Evolutionary conservation across 345 rosid genomes (phyloP), one percentile per base, ranked within the genome.

Genomic region (Combretum micranthum): DNA sequence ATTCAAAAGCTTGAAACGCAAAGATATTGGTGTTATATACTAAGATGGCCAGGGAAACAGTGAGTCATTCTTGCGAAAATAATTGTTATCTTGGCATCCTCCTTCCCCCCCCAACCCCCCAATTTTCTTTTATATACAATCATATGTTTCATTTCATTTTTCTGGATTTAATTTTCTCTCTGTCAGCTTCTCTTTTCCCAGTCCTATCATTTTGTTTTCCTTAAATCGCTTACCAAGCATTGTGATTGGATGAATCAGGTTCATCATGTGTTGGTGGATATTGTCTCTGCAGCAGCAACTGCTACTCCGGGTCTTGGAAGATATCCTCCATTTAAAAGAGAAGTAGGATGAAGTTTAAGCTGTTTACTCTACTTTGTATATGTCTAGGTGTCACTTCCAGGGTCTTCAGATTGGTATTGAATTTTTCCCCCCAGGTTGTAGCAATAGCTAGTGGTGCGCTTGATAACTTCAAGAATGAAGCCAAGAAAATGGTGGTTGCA

Each of bases 221-320:
- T 21, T 4, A 20, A 15, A 43, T 20, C 25, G 12, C 39, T 44
- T 46, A 57, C 22, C 6, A 19, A 25, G 20, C 44, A 32, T 42
- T 10, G 20, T 39, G 15, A 55, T 65, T 60, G 26, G 50, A 21
- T 71, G 52, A 50, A 25, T 61, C 69, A 94, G 99, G 99, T 94
- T 53, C 96, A 94, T 75, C 90, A 83, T 59, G 97, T 94, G 14
- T 80, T 90, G 63, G 73, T 87, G 77, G 96, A 90, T 69, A 82
- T 94, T 60, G 96, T 87, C 61, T 77, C 92, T 72, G 72, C 97
- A 19, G 69, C 96, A 46, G 97, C 96, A 63, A 90, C 79, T 82
- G 85, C 95, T 61, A 94, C 97, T 32, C 95, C 95, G 61, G 99
- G 97, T 64, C 95, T 94, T 37, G 99, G 97, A 66, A 87, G 97